Percentiles rank a stretch among this genome's conserved stretches.
Evolutionary conservation across 441 rosid species (phyloP).

Genomic region (Adansonia grandidieri): DNA sequence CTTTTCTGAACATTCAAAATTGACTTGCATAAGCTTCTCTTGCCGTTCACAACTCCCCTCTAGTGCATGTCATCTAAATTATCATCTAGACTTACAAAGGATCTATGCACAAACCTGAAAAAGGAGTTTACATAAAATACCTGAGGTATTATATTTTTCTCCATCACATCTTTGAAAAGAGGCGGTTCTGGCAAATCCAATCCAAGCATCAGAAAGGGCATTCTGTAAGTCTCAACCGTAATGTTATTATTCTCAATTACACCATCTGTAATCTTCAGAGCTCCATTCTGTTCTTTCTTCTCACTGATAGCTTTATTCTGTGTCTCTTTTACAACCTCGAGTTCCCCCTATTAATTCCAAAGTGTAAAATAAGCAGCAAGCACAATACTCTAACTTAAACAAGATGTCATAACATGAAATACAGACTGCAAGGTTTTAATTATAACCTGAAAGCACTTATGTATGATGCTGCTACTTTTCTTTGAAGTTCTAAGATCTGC

Average conservation of each 20-base stretch:
- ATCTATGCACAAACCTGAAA: not conserved
- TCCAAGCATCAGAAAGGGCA: slow-evolving; percentile 95
- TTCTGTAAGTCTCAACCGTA: slow-evolving; percentile 62
- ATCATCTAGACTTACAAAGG: not conserved
- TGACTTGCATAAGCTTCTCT: not conserved
- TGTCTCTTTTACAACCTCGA: slow-evolving; percentile 84
- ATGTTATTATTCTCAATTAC: slow-evolving; percentile 34
- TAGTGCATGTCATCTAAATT: not conserved
- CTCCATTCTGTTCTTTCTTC: slow-evolving; percentile 48
- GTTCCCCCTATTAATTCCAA: slow-evolving; percentile 61
- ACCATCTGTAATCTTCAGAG: slow-evolving; percentile 33
- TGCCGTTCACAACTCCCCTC: not conserved
- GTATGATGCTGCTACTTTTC: slow-evolving; percentile 70
- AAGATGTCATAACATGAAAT: not conserved
- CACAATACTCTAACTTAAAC: not conserved
- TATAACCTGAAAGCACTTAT: slow-evolving; percentile 88
- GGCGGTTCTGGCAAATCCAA: slow-evolving; percentile 98
- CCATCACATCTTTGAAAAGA: slow-evolving; percentile 94
- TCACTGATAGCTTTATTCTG: slow-evolving; percentile 52
- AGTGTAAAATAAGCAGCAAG: slow-evolving; percentile 30
- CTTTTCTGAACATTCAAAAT: not conserved
- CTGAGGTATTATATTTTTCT: slow-evolving; percentile 96
- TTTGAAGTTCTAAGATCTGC: slow-evolving; percentile 64
- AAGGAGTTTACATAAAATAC: slow-evolving; percentile 36
- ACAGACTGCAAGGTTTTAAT: slow-evolving; percentile 1